Evolutionary conservation across 768 basidiomycete species (phyloP).

Genomic region (Mycena galopus): DNA sequence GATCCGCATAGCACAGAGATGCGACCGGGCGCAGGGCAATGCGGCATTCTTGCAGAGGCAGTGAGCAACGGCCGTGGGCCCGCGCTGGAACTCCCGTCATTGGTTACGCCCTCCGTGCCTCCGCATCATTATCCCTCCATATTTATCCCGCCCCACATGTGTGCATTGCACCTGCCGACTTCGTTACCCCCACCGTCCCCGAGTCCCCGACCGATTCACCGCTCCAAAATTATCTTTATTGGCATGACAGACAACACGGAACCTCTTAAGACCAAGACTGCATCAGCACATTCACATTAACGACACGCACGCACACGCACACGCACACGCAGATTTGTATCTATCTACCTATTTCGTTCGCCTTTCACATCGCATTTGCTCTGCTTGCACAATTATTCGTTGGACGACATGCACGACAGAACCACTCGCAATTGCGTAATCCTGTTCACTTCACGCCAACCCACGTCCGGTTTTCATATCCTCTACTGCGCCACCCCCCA

Average conservation of each 20-base stretch:
- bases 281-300: constrained; percentile 29
- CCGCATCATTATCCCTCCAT: neutral
- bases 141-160: neutral
- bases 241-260: neutral
- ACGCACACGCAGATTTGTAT: too few relatives aligned
- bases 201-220: neutral
- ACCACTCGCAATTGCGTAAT: too few relatives aligned
- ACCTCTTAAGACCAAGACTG: neutral
- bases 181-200: neutral
- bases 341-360: neutral
- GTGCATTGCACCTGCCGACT: neutral
- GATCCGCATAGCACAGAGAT: constrained; percentile 68
- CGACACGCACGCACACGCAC: constrained; percentile 19
- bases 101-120: neutral
- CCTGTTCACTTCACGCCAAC: too few relatives aligned
- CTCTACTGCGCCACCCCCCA: too few relatives aligned
- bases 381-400: too few relatives aligned
- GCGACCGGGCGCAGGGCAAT: constrained; percentile 72
- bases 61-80: neutral
- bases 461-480: too few relatives aligned
- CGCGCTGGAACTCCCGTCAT: neutral
- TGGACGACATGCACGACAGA: too few relatives aligned
- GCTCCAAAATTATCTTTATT: constrained; percentile 30
- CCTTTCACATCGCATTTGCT: neutral
- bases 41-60: constrained; percentile 44